Conservation (phyloP, 345 rosid genomes). For the Pelargonium nanum region DNA sequence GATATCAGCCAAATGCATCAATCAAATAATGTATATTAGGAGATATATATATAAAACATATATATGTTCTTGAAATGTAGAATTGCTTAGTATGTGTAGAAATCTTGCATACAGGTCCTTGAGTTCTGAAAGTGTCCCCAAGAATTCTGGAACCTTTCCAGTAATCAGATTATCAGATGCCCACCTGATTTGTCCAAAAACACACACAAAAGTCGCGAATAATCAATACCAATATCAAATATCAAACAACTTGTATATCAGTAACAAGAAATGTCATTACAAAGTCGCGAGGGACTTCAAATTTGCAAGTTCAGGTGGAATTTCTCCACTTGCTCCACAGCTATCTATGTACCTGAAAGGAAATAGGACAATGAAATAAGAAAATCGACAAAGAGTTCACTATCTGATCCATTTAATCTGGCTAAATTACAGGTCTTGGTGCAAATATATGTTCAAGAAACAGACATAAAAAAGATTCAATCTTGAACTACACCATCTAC, state of each 20-base stretch:
- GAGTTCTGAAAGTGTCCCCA: slow-evolving; percentile 36
- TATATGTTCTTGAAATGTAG: not conserved
- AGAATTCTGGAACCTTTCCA: slow-evolving; percentile 37
- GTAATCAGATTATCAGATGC: slow-evolving; percentile 51
- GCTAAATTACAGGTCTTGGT: not conserved
- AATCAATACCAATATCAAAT: not conserved
- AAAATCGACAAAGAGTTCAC: not conserved
- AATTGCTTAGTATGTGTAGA: not conserved
- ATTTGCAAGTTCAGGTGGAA: slow-evolving; percentile 37
- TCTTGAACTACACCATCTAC: not conserved
- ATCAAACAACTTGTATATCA: not conserved
- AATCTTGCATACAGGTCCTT: slow-evolving; percentile 29
- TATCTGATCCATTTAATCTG: not conserved
- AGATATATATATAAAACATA: not conserved
- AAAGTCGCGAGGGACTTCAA: slow-evolving; percentile 35
- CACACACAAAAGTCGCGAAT: not conserved
- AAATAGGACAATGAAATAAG: slow-evolving; percentile 7
- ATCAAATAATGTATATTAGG: not conserved
- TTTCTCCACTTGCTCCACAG: slow-evolving; percentile 44
- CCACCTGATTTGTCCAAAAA: slow-evolving; percentile 27
- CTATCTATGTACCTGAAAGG: slow-evolving; percentile 45
- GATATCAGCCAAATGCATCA: slow-evolving; percentile 3
- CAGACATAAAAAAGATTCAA: not conserved
- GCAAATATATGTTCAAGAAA: not conserved
- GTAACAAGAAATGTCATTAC: slow-evolving; percentile 16